phyloP scores from a whole-genome alignment of 768 basidiomycete species.

The Strobilomyces echinocephalus region DNA sequence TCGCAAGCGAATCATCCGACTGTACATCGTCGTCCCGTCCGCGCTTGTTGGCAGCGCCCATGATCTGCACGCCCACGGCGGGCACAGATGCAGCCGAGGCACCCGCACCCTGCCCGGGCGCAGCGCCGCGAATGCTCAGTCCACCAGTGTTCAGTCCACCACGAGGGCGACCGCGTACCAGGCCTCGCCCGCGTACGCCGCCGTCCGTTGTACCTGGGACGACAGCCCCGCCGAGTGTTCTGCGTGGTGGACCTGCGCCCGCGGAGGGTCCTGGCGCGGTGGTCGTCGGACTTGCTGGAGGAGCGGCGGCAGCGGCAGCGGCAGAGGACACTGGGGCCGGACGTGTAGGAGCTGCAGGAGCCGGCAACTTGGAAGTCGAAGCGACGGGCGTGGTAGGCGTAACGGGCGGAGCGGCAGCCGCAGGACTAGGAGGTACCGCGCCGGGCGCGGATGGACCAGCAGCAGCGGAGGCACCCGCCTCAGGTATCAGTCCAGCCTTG shows the following conservation, averaged over 20 bases:
- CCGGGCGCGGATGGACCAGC: slow-evolving; percentile 12
- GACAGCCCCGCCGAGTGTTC: slow-evolving; percentile 28
- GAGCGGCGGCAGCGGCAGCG: not conserved
- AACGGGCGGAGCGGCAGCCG: slow-evolving; percentile 14
- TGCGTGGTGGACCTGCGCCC: slow-evolving; percentile 29
- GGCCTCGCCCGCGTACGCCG: slow-evolving; percentile 34
- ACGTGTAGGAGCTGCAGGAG: slow-evolving; percentile 7
- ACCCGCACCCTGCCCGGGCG: slow-evolving; percentile 13
- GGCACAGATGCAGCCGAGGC: slow-evolving; percentile 25
- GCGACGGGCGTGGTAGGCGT: slow-evolving; percentile 29
- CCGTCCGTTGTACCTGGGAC: slow-evolving; percentile 22
- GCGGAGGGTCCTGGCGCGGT: slow-evolving; percentile 19
- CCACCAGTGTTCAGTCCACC: slow-evolving; percentile 19
- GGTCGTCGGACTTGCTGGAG: slow-evolving; percentile 15
- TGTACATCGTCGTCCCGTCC: slow-evolving; percentile 51
- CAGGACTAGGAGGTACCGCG: slow-evolving; percentile 8
- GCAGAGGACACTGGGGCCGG: slow-evolving; percentile 2
- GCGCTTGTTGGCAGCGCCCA: slow-evolving; percentile 63
- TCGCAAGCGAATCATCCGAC: slow-evolving; percentile 57
- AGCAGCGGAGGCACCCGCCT: slow-evolving; percentile 24
- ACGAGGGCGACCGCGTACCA: slow-evolving; percentile 24
- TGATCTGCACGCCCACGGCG: slow-evolving; percentile 47
- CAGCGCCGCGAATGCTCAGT: slow-evolving; percentile 29
- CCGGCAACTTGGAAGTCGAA: slow-evolving; percentile 16
- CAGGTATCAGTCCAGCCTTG: slow-evolving; percentile 45